Evolutionary conservation across 2,329 filamentous ascomycete genomes (phyloP).

Genomic region (Penicillium sp.): DNA sequence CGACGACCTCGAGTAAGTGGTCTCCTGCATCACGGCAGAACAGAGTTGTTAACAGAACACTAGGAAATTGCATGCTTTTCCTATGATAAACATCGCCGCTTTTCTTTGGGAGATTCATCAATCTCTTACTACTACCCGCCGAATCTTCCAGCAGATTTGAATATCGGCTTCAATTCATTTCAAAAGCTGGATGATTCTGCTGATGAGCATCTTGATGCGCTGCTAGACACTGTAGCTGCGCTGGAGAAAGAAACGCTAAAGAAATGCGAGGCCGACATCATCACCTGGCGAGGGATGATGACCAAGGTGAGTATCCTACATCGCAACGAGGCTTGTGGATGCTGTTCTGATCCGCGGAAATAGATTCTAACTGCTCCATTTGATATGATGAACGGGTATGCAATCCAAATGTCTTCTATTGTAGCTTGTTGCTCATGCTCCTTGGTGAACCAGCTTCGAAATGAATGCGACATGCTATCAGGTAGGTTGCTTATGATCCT

Average conservation of each 20-base stretch:
- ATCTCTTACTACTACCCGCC: constrained; percentile 86
- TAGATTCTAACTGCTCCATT: constrained; percentile 84
- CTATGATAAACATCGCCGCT: constrained; percentile 77
- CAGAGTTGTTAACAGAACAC: background rate
- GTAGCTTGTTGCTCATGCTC: constrained; percentile 4
- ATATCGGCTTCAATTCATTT: constrained; percentile 75
- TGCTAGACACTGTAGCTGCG: constrained; percentile 69
- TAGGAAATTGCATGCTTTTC: constrained; percentile 92
- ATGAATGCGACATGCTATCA: constrained; percentile 94
- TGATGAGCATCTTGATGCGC: constrained; percentile 83
- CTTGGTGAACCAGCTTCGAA: constrained; percentile 61
- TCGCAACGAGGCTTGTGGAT: background rate
- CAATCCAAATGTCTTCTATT: constrained; percentile 6
- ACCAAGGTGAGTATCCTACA: constrained; percentile 65
- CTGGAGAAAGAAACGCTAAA: constrained; percentile 65
- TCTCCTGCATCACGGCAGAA: background rate
- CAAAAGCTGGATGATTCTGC: constrained; percentile 71
- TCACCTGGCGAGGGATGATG: constrained; percentile 98
- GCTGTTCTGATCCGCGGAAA: background rate
- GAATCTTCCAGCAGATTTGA: constrained; percentile 66
- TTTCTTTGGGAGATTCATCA: constrained; percentile 71
- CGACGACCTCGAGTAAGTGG: constrained; percentile 64
- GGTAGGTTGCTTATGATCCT: constrained; percentile 46
- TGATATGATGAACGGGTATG: constrained; percentile 72
- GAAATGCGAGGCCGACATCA: constrained; percentile 68